Evolutionary conservation across 768 basidiomycete species (phyloP), one percentile per base, ranked within the genome.

Genomic region (Trametes punicea): DNA sequence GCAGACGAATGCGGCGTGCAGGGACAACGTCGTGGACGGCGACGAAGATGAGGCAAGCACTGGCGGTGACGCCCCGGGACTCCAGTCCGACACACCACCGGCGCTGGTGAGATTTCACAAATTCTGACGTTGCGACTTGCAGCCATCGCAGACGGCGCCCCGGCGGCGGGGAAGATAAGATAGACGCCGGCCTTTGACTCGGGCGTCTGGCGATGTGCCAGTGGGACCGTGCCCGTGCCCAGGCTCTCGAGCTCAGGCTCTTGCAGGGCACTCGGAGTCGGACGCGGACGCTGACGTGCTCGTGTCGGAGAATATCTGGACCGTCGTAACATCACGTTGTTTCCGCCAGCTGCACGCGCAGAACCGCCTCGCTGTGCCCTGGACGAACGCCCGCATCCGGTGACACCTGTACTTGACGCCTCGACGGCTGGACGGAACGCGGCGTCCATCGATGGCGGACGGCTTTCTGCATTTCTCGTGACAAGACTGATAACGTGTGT

Each of bases 371-470:
- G 13, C 13, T 10, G 34, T n/a, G 13, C 34, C 15, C 34, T 36
- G 13, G 34, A 36, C 48, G 16, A 21, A 30, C 48, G 25, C 38
- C 31, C 21, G 36, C 48, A 45, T 23, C 51, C 23, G 51, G 51
- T 52, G 51, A 52, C 42, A 52, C 42, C 42, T 36, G 25, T 44
- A 44, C 42, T 26, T 25, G 42, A 39, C 39, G 39, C 39, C 38
- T 45, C 18, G 44, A 34, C 41, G 40, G 30, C 41, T 18, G 29
- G 42, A 44, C 42, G 42, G 36, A 38, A 38, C 36, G 27, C 45
- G 53, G 45, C 36, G 39, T 34, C 42, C 56, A 57, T 57, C 56
- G 56, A 57, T 57, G 50, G 45, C 45, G 44, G 16, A 41, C 31
- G 46, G 55, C 40, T 20, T 25, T 36, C 42, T 51, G 40, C 55